Evolutionary conservation across 2,329 filamentous ascomycete species (phyloP).

Genomic region (Hortaea werneckii): DNA sequence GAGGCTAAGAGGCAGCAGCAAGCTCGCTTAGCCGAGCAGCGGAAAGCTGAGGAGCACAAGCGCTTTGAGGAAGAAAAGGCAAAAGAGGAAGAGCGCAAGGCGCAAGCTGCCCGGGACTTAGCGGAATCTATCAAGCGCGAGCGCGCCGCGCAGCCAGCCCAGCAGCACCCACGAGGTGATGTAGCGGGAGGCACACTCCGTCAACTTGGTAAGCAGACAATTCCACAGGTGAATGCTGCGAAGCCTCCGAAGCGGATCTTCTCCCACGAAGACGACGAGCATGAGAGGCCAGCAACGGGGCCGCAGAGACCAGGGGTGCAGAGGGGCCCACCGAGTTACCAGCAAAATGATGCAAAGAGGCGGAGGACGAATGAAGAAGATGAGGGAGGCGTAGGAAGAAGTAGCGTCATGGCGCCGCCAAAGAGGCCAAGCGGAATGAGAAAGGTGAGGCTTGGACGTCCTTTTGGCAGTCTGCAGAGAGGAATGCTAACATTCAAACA

Average conservation of each 20-base stretch:
- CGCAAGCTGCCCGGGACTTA: conserved; percentile 23
- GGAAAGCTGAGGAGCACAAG: conserved; percentile 26
- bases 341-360: conserved; percentile 66
- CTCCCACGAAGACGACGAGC: conserved; percentile 51
- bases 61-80: conserved; percentile 24
- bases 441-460: conserved; percentile 47
- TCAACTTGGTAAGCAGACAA: conserved; percentile 50
- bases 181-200: conserved; percentile 39
- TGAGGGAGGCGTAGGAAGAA: conserved; percentile 50
- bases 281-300: conserved; percentile 33
- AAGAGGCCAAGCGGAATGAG: conserved; percentile 68
- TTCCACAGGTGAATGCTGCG: conserved; percentile 57
- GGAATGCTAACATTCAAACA: conserved; percentile 25
- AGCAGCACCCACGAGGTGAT: conserved; percentile 36
- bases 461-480: background rate
- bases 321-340: conserved; percentile 40
- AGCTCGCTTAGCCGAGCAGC: conserved; percentile 15
- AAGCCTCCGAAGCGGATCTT: conserved; percentile 65
- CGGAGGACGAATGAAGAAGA: conserved; percentile 63
- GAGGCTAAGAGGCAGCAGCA: conserved; percentile 28
- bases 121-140: conserved; percentile 27
- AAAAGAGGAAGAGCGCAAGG: conserved; percentile 19
- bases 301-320: conserved; percentile 47
- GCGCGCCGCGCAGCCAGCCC: conserved; percentile 20
- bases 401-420: conserved; percentile 68